A percentile compares a stretch with the other conserved stretches of the same genome.
These are phyloP conservation scores for Galerina sulciceps DNA, from an alignment of 768 basidiomycete genomes.

Conservation along the genomic window DNA sequence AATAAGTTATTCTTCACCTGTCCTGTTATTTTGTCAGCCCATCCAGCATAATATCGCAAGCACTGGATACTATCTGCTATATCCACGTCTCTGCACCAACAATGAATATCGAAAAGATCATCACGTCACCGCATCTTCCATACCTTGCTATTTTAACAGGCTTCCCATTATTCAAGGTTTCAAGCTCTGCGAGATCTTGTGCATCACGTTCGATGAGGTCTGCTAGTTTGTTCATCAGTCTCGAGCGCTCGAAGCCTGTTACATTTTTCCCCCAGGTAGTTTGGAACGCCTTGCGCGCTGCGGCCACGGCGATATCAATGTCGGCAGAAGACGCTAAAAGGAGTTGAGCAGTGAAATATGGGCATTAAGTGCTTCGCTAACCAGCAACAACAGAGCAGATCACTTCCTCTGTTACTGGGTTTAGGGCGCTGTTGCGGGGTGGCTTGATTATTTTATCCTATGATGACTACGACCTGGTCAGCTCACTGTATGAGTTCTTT, in stretches of 20 bases:
- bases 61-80: slow-evolving; percentile 80
- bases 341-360: no score
- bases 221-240: slow-evolving; percentile 85
- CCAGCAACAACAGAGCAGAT: slow-evolving; percentile 74
- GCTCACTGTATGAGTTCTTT: slow-evolving; percentile 66
- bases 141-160: slow-evolving; percentile 59
- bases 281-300: slow-evolving; percentile 82
- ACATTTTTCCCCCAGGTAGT: slow-evolving; percentile 91
- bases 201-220: slow-evolving; percentile 88
- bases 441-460: slow-evolving; percentile 20
- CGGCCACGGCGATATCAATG: slow-evolving; percentile 82
- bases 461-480: neutral
- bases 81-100: slow-evolving; percentile 67
- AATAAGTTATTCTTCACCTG: slow-evolving; percentile 49
- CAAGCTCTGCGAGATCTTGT: slow-evolving; percentile 82
- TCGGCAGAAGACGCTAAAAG: slow-evolving; percentile 67
- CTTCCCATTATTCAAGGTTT: slow-evolving; percentile 91
- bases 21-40: slow-evolving; percentile 93
- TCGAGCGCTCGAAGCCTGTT: slow-evolving; percentile 81
- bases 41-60: slow-evolving; percentile 91
- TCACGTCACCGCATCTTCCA: neutral
- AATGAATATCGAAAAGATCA: neutral
- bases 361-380: slow-evolving; percentile 20
- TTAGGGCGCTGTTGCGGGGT: slow-evolving; percentile 52
- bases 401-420: slow-evolving; percentile 80